Evolutionary conservation across 2,329 filamentous ascomycete species (phyloP).

Genomic region (Penicillium sp.): DNA sequence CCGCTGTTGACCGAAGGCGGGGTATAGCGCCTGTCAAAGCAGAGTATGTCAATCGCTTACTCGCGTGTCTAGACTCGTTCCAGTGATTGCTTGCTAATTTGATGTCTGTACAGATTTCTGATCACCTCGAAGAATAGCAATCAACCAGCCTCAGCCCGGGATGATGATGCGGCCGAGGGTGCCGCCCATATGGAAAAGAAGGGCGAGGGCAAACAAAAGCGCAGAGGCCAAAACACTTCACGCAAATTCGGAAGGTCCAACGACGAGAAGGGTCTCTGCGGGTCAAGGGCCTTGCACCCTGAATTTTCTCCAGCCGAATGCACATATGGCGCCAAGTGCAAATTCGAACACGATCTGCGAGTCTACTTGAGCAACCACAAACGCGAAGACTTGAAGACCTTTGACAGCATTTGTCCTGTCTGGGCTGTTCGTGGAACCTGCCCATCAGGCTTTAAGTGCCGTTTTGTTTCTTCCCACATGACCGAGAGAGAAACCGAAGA

Average conservation of each 20-base stretch:
- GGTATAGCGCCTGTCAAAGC: constrained; percentile 69
- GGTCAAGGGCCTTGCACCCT: constrained; percentile 63
- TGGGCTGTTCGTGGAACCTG: constrained; percentile 75
- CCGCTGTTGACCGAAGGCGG: constrained; percentile 32
- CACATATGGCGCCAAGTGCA: constrained; percentile 75
- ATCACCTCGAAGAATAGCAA: constrained; percentile 27
- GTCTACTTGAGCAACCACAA: constrained; percentile 81
- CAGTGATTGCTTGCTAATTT: not conserved
- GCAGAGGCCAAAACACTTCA: constrained; percentile 75
- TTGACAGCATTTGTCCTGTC: constrained; percentile 75
- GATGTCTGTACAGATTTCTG: constrained; percentile 18
- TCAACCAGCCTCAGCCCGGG: constrained; percentile 28
- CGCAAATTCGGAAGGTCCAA: constrained; percentile 76
- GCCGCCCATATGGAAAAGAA: constrained; percentile 43
- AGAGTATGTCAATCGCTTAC: constrained; percentile 51
- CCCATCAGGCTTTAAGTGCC: constrained; percentile 86
- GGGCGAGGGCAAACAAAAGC: constrained; percentile 49
- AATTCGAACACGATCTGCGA: constrained; percentile 76
- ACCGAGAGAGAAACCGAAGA: constrained; percentile 73
- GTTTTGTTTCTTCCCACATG: constrained; percentile 84
- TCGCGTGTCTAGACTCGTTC: not conserved
- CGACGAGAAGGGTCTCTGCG: constrained; percentile 74
- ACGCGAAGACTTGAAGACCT: constrained; percentile 70
- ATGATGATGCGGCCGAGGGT: constrained; percentile 59
- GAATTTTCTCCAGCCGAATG: constrained; percentile 80